Conservation (phyloP, 176 grass and related monocot species). For the Ensete glaucum region DNA sequence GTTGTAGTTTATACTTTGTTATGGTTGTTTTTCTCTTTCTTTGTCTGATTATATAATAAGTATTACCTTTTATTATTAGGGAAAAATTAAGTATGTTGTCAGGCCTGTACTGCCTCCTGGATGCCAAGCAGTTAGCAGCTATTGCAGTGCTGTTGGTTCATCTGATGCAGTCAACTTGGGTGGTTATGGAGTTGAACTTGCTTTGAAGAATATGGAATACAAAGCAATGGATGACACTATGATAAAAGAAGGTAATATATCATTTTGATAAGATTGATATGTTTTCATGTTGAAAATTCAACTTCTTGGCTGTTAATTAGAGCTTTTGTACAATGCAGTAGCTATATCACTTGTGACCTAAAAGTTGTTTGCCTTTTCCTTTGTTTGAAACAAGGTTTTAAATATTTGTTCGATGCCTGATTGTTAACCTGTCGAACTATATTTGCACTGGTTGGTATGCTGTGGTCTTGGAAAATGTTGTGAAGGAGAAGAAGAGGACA, state of each 20-base stretch:
- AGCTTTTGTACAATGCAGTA: not conserved
- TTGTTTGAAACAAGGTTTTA: not conserved
- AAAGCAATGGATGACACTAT: conserved; percentile 95
- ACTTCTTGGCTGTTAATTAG: not conserved
- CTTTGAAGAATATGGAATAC: conserved; percentile 99
- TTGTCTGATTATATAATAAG: conserved; percentile 20
- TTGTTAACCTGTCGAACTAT: not conserved
- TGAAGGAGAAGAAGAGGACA: too few relatives aligned
- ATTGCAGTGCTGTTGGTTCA: conserved; percentile 77
- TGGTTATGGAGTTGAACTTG: conserved; percentile 97
- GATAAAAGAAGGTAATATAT: conserved; percentile 69
- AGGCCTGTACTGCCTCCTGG: conserved; percentile 74
- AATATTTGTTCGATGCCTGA: not conserved
- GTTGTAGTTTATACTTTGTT: conserved; percentile 15
- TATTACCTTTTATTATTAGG: conserved; percentile 35
- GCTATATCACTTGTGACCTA: not conserved
- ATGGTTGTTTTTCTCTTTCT: conserved; percentile 6
- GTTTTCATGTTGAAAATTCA: not conserved
- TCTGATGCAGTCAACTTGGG: conserved; percentile 83
- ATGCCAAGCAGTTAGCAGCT: conserved; percentile 61
- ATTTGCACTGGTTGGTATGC: not conserved
- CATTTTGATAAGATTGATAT: not conserved
- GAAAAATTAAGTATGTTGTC: conserved; percentile 76
- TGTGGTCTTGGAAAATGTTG: not conserved
- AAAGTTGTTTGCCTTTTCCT: not conserved